These are phyloP conservation scores for Besnoitia besnoiti DNA, from an alignment of 169 alveolate genomes.

Conservation along the genomic window DNA sequence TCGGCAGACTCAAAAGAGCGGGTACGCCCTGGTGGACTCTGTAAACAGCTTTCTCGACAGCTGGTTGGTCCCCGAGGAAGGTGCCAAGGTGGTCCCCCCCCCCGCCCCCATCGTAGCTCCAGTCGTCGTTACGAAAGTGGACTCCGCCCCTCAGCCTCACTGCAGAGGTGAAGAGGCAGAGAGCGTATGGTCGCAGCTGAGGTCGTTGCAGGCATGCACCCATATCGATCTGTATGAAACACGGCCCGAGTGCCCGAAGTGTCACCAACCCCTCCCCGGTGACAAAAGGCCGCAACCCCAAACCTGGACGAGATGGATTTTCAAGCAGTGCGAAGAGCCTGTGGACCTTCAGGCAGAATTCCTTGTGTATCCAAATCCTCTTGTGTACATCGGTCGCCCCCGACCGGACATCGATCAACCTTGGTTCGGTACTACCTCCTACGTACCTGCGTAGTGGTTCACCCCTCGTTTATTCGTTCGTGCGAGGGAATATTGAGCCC, in stretches of 20 bases:
- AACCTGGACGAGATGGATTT: slow-evolving; percentile 16
- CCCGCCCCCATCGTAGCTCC: background rate
- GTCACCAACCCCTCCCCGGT: slow-evolving; percentile 14
- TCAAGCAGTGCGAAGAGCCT: slow-evolving; percentile 46
- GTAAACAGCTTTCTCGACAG: background rate
- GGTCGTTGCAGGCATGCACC: background rate
- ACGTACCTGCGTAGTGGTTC: background rate
- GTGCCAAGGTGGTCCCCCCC: background rate
- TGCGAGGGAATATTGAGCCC: background rate
- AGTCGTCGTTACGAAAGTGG: background rate
- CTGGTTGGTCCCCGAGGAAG: background rate
- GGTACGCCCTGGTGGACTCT: background rate
- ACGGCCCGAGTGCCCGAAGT: background rate
- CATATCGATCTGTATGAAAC: background rate
- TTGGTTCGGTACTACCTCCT: slow-evolving; percentile 14
- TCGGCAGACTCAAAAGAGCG: background rate
- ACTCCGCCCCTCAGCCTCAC: background rate
- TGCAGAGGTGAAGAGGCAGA: background rate
- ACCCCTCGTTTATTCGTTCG: background rate
- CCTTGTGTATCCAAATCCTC: background rate
- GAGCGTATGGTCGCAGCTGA: background rate
- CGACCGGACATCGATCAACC: slow-evolving; percentile 9
- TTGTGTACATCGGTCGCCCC: background rate
- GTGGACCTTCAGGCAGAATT: background rate
- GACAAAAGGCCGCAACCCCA: background rate